Conservation (phyloP, 2,329 filamentous ascomycete genomes). For the Sclerotinia glacialis region DNA sequence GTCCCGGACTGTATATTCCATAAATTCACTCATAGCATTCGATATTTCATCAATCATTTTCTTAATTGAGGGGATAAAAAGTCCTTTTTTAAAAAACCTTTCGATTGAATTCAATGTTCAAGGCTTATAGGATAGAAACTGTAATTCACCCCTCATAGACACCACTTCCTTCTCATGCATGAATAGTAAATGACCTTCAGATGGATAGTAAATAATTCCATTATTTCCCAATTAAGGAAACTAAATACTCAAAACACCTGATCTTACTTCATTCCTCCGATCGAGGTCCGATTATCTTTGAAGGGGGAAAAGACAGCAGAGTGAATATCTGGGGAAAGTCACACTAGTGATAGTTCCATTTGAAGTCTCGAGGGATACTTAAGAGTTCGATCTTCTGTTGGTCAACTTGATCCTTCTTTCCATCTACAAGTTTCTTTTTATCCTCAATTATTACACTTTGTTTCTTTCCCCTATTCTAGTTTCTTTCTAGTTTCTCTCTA, state of each 20-base stretch:
- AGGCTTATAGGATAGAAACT: neutral
- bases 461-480: neutral
- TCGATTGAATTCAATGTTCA: neutral
- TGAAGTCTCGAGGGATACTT: neutral
- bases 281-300: neutral
- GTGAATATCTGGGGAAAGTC: neutral
- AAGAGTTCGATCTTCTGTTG: neutral
- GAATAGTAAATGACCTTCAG: neutral
- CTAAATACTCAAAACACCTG: neutral
- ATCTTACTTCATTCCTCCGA: neutral
- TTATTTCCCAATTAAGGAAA: neutral
- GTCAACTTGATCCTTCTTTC: neutral
- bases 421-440: neutral
- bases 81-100: neutral
- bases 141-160: neutral
- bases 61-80: neutral
- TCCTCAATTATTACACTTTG: constrained; percentile 2
- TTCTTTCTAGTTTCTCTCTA: neutral
- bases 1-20: neutral
- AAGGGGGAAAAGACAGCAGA: neutral
- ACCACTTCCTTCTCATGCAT: neutral
- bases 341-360: neutral
- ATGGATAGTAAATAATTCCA: neutral
- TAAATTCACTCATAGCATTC: neutral
- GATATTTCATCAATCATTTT: neutral